Evolutionary conservation across 176 grass and related monocot genomes (phyloP), one percentile per base, ranked within the genome.

Genomic region (Thinopyrum elongatum): DNA sequence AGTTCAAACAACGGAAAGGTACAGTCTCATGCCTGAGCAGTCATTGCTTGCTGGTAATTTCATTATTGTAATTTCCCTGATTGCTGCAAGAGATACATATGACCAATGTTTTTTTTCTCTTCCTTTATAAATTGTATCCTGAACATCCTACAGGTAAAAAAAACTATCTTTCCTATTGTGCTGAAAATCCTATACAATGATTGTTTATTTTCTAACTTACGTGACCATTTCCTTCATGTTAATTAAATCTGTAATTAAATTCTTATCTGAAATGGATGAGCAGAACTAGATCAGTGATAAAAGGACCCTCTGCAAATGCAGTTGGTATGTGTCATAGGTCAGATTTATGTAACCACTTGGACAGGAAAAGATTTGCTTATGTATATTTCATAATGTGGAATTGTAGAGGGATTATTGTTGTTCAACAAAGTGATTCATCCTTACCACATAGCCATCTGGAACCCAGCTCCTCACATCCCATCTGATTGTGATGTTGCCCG

Each of bases 361-460:
- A 57, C 57, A 60, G 2, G n/a, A 10, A 8, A 10, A 79, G 26
- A 39, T 22, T 51, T n/a, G 39, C 4, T 22, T 65, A 14, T 34
- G 59, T 49, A 49, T 11, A 11, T 23, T 60, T 61, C 16, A 61
- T 25, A 26, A 25, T 61, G n/a, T 61, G n/a, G 59, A 22, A 61
- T 11, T 61, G 8, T 61, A 61, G 59, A 61, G 59, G 17, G n/a
- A 26, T 25, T 25, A 25, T 25, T 61, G n/a, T 25, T 25, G 9
- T 25, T 61, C 59, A 61, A 26, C n/a, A 61, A 61, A 68, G 31
- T 17, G 38, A 38, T 86, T 62, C 25, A 87, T 26, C n/a, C 91
- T 89, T 88, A 95, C 91, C n/a, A 95, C 94, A 69, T 95, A 95
- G n/a, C 94, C 91, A 87, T 95, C 94, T 85, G 81, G 1, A 85